Evolutionary conservation across 345 rosid genomes (phyloP), one percentile per base, ranked within the genome.

Genomic region (Linum lewisii): DNA sequence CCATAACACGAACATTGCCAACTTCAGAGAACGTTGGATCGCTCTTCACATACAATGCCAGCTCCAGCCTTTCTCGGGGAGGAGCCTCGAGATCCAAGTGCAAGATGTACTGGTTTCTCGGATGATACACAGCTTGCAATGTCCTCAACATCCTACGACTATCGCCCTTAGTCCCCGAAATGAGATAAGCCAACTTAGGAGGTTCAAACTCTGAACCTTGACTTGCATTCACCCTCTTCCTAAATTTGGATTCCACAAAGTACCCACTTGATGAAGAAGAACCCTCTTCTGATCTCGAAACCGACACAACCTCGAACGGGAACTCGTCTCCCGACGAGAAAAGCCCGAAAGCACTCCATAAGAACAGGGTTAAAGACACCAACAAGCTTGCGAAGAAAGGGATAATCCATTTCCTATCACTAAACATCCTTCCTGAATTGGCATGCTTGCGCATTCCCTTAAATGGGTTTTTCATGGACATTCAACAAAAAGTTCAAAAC

Each of bases 41-140:
- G 45, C 57, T 85, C 81, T 85, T 91, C 61, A 91, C 84, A 61
- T 72, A 69, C 50, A 69, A 69, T 1, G 86, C 73, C 74, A 91
- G 72, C 63, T 87, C 94, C 75, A 82, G 59, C 63, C 96, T 74
- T 75, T 91, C 97, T 10, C 94, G 81, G 1, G 94, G 91, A 0
- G 94, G 96, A 38, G 94, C 97, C 75, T 91, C 96, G 9, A 91
- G 93, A 75, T 91, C 97, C 78, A 87, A 76, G 73, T 87, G 97
- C 51, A 91, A 73, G 66, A 91, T 85, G 68, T 91, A 91, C 77
- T 87, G 97, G 72, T 91, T 91, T 69, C 98, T 81, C 0, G 98
- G 98, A 71, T 91, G 98, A 68, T 87, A 91, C 25, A 91, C 91
- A 18, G 92, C 96, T 68, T 87, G 91, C 68, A 91, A 77, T 21